Base-by-base conservation (phyloP, 352 stramenopile genomes). In the Phytophthora cactorum region DNA sequence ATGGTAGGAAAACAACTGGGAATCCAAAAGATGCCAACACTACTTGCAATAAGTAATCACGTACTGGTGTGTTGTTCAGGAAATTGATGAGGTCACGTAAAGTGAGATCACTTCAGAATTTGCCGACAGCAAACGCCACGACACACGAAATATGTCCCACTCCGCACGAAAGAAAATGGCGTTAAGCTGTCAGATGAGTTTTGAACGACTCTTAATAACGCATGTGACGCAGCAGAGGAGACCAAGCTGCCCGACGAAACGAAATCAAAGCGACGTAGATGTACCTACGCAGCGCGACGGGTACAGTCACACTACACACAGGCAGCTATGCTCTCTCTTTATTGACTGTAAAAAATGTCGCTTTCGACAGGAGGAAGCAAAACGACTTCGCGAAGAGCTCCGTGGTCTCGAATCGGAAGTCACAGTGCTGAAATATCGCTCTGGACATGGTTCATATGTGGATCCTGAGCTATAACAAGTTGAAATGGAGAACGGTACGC, bases 351-450 rank as follows among this genome's bases (percentile, higher is more conserved):
- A n/a, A 31, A 50, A 11, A 31, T 52, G 28, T 43, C 8, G 9
- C 14, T 8, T 17, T 28, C 45, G 31, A 32, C 53, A 71, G 51
- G 50, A 67, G 36, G 17, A 71, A 65, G 22, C 49, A 5, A 17
- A 53, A n/a, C 34, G 28, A 15, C 57, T 71, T 52, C 51, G 29
- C 10, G 43, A 61, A 5, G 50, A 67, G 10, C 15, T 66, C 15
- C 50, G 32, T 15, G 34, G 12, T 27, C 34, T 67, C 7, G 50
- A 71, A 31, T 71, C 57, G 2, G 31, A 66, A 44, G 57, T 66
- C 15, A 44, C 43, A 28, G 50, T 71, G 34, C 57, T 71, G 31
- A 61, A 52, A 31, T 47, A 34, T 12, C 34, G 57, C 12, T 66
- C 57, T 32, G 53, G 34, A 17, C 31, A 56, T 31, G 22, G 22